Conservation (phyloP, 306 rosid genomes). For the Parietaria judaica region DNA sequence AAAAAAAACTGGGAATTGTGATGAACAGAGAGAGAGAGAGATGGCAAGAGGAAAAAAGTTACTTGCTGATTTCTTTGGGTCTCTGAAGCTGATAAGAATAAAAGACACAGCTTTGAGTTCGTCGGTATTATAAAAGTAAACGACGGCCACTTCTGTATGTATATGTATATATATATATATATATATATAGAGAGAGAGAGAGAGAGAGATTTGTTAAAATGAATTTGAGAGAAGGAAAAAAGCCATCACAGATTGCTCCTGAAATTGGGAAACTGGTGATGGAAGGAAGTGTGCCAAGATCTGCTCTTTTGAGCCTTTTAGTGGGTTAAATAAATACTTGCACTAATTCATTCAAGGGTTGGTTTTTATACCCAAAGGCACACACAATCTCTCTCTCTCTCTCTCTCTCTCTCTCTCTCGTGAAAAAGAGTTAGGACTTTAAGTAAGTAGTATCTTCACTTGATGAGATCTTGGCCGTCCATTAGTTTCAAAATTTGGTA, state of each 20-base stretch:
- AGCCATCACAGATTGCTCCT: background rate
- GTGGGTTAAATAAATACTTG: too few relatives aligned
- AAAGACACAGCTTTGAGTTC: background rate
- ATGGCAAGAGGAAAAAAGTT: background rate
- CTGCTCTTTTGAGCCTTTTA: too few relatives aligned
- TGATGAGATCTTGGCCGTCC: constrained; percentile 26
- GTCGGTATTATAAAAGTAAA: background rate
- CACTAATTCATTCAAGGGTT: too few relatives aligned
- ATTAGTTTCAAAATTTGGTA: constrained; percentile 10
- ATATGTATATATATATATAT: background rate
- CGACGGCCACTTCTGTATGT: background rate
- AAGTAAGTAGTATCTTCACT: background rate
- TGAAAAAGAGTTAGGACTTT: background rate
- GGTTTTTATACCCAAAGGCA: too few relatives aligned
- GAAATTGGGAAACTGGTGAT: background rate
- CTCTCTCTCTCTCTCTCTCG: too few relatives aligned
- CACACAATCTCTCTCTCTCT: too few relatives aligned
- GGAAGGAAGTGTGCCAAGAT: background rate
- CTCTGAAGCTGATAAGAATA: background rate
- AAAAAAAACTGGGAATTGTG: background rate
- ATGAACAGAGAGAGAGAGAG: too few relatives aligned
- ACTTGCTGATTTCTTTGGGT: background rate
- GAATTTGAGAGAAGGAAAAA: too few relatives aligned
- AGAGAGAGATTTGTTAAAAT: background rate
- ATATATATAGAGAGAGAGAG: too few relatives aligned